A percentile compares a stretch with the other conserved stretches of the same genome.
Conservation (phyloP, 2,329 filamentous ascomycete genomes). For the Phaeosphaeriaceae sp. region DNA sequence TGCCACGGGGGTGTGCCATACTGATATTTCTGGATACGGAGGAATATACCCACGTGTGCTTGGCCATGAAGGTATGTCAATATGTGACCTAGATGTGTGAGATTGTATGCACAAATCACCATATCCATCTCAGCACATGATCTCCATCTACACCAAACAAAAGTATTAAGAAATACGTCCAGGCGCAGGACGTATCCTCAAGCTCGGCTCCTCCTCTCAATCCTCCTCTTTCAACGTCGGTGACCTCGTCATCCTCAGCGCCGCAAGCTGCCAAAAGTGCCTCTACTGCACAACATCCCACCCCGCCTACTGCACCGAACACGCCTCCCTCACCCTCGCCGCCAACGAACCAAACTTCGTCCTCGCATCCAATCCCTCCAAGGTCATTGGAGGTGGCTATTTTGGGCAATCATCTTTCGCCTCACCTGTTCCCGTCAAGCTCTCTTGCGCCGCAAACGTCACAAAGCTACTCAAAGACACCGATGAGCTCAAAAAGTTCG, state of each 20-base stretch:
- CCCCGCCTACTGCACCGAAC: conserved; percentile 57
- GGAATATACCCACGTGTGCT: conserved; percentile 55
- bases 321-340: conserved; percentile 27
- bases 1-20: conserved; percentile 64
- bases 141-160: no score
- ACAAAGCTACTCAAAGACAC: conserved; percentile 45
- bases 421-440: conserved; percentile 48
- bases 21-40: conserved; percentile 50
- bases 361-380: conserved; percentile 22
- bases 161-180: no score
- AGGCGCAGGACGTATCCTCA: conserved; percentile 58
- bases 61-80: conserved; percentile 62
- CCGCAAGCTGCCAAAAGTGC: conserved; percentile 55
- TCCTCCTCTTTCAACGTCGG: conserved; percentile 51
- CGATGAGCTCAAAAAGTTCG: conserved; percentile 51
- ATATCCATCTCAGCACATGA: no score
- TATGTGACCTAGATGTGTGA: no score
- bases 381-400: conserved; percentile 50
- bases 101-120: no score
- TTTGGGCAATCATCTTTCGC: conserved; percentile 59
- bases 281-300: conserved; percentile 55
- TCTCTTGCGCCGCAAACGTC: conserved; percentile 55
- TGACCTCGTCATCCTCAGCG: conserved; percentile 59
- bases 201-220: conserved; percentile 47
- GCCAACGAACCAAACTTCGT: conserved; percentile 55